A percentile compares a stretch with the other conserved stretches of the same genome.
These are phyloP conservation scores for Coniferiporia weirii DNA, from an alignment of 1,284 basidiomycete genomes.

Conservation along the genomic window DNA sequence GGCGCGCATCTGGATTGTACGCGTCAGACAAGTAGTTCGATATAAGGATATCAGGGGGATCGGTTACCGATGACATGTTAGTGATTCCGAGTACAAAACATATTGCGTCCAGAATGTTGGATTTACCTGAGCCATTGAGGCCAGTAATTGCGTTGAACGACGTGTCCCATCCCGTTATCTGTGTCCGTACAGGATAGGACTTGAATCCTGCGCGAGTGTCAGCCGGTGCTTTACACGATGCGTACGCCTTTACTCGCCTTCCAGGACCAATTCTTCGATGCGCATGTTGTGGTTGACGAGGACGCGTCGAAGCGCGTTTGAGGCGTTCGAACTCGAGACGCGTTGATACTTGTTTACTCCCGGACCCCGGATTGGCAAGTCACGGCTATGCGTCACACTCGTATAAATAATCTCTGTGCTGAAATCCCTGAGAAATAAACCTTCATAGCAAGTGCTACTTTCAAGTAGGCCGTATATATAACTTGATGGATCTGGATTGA, in stretches of 20 bases:
- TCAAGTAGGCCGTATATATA: too few relatives aligned
- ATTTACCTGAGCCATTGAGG: slow-evolving; percentile 92
- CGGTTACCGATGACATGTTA: slow-evolving; percentile 76
- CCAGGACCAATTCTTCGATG: slow-evolving; percentile 78
- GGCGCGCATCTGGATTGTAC: slow-evolving; percentile 73
- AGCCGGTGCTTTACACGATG: not conserved
- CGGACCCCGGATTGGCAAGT: not conserved
- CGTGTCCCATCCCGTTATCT: slow-evolving; percentile 91
- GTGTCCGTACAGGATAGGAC: slow-evolving; percentile 93
- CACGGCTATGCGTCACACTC: not conserved
- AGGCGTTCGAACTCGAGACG: slow-evolving; percentile 1
- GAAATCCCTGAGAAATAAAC: too few relatives aligned
- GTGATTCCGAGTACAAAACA: slow-evolving; percentile 97
- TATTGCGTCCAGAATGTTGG: slow-evolving; percentile 96
- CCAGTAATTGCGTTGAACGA: slow-evolving; percentile 99
- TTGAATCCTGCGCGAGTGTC: slow-evolving; percentile 69
- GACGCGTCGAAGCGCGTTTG: slow-evolving; percentile 3
- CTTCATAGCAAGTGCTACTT: too few relatives aligned
- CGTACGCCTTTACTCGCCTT: slow-evolving; percentile 39
- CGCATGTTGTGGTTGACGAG: slow-evolving; percentile 44
- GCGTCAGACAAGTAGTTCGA: not conserved
- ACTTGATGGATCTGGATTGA: too few relatives aligned
- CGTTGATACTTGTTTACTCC: slow-evolving; percentile 16
- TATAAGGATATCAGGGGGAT: not conserved
- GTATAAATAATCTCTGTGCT: not conserved